Evolutionary conservation across 164 flowering plant species (phyloP), one percentile per base, ranked within the genome.

Genomic region (Taxillus chinensis): DNA sequence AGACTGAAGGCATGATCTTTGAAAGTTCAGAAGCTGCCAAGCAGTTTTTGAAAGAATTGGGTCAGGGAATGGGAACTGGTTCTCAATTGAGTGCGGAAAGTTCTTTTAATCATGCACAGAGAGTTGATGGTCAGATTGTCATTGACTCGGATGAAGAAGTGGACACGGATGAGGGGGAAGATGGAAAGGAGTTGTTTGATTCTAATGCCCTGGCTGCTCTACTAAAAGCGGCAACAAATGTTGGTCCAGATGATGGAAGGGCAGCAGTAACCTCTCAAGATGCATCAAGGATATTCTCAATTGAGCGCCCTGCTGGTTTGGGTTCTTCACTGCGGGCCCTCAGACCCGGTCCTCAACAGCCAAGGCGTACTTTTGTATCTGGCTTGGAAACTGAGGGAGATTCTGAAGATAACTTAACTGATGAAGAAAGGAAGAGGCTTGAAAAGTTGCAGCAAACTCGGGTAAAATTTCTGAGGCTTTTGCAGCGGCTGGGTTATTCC

Each of bases 301-400:
- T 82, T 15, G 96, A 89, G 67, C 89, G 87, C n/a, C 98, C 98
- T 50, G 98, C 92, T 55, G 98, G 98, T 46, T 70, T 92, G 75
- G 96, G 96, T 41, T 78, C 95, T 45, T 83, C 92, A 13, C 74
- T 76, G 37, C 77, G 78, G 39, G 69, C 95, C 42, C 62, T 80
- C 42, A 83, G 79, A 61, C 85, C 90, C 59, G 80, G 85, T 62
- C 51, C 92, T 12, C 77, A 83, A 40, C 86, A 78, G 7, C 66
- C 90, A 40, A 80, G 61, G 65, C 46, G 81, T 59, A 81, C 82
- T 57, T 46, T 75, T 65, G 67, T 82, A 8, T 62, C 88, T 5
- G 64, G 62, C 62, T 62, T 74, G 12, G 50, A 70, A 3, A 65
- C 42, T 14, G 71, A 70, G 16, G 80, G 64, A 57, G 86, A 76